Percentiles rank a stretch among this genome's conserved stretches.
phyloP scores from a whole-genome alignment of 1,284 basidiomycete species.

The Mixia osmundae region DNA sequence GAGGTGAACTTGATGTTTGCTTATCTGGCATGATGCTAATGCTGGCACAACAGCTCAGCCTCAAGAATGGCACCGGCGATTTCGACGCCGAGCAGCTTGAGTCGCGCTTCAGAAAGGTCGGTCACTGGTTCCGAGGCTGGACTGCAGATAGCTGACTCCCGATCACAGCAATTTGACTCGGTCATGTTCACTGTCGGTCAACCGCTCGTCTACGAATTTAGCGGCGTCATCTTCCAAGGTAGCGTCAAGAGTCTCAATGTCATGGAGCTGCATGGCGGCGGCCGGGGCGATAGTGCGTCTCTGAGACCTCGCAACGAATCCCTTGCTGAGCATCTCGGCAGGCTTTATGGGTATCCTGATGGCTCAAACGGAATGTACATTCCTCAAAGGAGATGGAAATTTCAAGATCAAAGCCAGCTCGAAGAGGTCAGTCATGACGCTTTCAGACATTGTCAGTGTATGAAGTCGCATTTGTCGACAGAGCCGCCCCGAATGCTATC shows the following conservation, averaged over 20 bases:
- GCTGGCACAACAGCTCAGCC: background rate
- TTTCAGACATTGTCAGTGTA: background rate
- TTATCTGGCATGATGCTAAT: background rate
- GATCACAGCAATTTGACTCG: slow-evolving; percentile 39
- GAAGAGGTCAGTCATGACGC: slow-evolving; percentile 38
- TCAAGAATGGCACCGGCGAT: background rate
- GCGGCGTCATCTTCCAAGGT: slow-evolving; percentile 60
- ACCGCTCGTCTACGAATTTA: slow-evolving; percentile 68
- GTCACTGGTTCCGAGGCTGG: slow-evolving; percentile 8
- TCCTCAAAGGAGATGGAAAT: slow-evolving; percentile 60
- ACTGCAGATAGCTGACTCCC: too few relatives aligned
- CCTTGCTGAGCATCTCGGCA: slow-evolving; percentile 14
- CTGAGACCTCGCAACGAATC: slow-evolving; percentile 7
- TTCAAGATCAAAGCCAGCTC: slow-evolving; percentile 79
- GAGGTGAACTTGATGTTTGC: slow-evolving; percentile 5
- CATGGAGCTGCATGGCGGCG: slow-evolving; percentile 34
- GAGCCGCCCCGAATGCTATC: slow-evolving; percentile 73
- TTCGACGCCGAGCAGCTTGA: slow-evolving; percentile 72
- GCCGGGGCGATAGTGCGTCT: slow-evolving; percentile 2
- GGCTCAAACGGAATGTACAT: slow-evolving; percentile 69
- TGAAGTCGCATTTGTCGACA: background rate
- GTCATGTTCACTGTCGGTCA: slow-evolving; percentile 36
- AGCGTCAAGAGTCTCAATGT: slow-evolving; percentile 40
- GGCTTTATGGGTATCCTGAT: slow-evolving; percentile 50
- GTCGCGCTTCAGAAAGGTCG: slow-evolving; percentile 38